Base-by-base conservation (phyloP, 495 filamentous ascomycete genomes). In the Arthonia radiata region DNA sequence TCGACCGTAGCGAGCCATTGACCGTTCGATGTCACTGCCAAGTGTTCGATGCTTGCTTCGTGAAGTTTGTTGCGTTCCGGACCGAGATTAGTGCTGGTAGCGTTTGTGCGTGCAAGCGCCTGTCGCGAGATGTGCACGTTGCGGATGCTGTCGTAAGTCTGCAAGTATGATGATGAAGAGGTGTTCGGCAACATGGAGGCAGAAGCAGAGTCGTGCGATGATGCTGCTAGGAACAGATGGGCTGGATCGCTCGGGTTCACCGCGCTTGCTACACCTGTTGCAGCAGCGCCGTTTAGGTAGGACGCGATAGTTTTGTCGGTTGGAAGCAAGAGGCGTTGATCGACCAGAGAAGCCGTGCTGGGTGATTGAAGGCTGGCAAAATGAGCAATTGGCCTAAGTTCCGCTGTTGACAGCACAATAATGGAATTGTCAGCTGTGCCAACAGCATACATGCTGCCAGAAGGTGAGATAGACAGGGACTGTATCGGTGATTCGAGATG, bases 1-100 rank as follows among this genome's bases (percentile, higher is more conserved):
- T 99, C 89, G 3, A 89, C 61, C 0, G 77, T 91, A 18, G 76
- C 80, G 34, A 99, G 57, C 86, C 86, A 99, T 35, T 67, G 60
- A 1, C 81, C 83, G 42, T 93, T 71, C 15, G 56, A 43, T 13
- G 73, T 76, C 31, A 82, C 59, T 27, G 64, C 56, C 30, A 99
- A 48, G 26, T 67, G 60, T 8, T 57, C 69, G 24, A 89, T 57
- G 33, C 71, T 65, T 5, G 86, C 82, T 31, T 90, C 67, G 1
- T 54, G 43, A 24, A 94, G 59, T 12, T 57, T 53, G 22, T 60
- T 57, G 0, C 67, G 60, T 30, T 74, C 69, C 12, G 72, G 71
- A 2, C 69, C 67, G 13, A 71, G 52, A 30, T 74, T 86, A 31
- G 74, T 45, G 27, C 69, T 73, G 0, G 86, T 93, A 4, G 71